phyloP scores from a whole-genome alignment of 257 asterid species.

The Capsicum rhomboideum region DNA sequence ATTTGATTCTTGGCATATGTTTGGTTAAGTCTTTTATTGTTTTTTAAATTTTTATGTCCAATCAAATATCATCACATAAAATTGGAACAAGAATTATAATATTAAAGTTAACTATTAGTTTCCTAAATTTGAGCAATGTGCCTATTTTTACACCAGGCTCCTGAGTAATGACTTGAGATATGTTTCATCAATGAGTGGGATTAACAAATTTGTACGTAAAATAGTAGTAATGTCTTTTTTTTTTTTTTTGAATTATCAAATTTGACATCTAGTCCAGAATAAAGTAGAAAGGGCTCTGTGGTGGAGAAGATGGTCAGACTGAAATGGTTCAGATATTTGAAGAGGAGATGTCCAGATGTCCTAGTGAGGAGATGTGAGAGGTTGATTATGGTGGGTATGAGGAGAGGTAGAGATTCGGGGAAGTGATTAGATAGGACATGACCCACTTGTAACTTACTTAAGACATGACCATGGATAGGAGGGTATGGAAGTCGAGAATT shows the following conservation, averaged over 20 bases:
- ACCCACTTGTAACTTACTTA: too few relatives aligned
- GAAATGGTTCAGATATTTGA: too few relatives aligned
- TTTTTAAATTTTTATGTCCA: neutral
- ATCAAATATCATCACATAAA: neutral
- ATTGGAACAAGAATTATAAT: neutral
- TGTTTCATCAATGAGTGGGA: neutral
- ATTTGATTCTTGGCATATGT: neutral
- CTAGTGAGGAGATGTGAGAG: too few relatives aligned
- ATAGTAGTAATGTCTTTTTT: neutral
- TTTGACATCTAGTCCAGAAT: neutral
- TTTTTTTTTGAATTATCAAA: neutral
- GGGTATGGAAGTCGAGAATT: neutral
- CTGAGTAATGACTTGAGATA: neutral
- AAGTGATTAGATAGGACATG: too few relatives aligned
- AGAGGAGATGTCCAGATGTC: too few relatives aligned
- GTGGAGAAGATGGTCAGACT: too few relatives aligned
- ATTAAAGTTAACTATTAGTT: neutral
- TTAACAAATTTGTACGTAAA: neutral
- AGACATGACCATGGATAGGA: too few relatives aligned
- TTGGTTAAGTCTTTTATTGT: neutral
- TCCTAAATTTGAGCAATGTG: neutral
- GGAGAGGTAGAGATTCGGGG: too few relatives aligned
- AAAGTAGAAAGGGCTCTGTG: too few relatives aligned
- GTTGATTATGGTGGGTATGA: too few relatives aligned
- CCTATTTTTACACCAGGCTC: neutral